Percentiles rank a stretch among this genome's conserved stretches.
Evolutionary conservation across 257 asterid genomes (phyloP).

Genomic region (Plantago ovata): DNA sequence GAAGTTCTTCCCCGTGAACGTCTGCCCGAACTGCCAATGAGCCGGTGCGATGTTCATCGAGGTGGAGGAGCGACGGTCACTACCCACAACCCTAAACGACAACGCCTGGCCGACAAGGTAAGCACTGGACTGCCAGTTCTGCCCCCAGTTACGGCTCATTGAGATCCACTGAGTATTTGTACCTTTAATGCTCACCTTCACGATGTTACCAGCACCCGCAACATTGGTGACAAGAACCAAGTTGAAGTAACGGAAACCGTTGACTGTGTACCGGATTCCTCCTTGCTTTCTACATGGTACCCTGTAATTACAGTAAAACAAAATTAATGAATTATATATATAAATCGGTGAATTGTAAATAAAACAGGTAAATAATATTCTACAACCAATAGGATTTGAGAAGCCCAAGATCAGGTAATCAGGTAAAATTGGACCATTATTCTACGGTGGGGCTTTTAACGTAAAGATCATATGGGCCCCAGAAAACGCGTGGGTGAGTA

Average conservation of each 20-base stretch:
- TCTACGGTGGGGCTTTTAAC: background rate
- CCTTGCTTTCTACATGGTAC: slow-evolving; percentile 51
- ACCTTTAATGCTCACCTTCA: slow-evolving; percentile 55
- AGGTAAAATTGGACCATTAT: background rate
- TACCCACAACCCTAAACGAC: slow-evolving; percentile 61
- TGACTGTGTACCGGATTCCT: slow-evolving; percentile 66
- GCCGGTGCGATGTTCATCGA: slow-evolving; percentile 69
- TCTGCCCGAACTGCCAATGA: slow-evolving; percentile 84
- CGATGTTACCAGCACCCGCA: slow-evolving; percentile 73
- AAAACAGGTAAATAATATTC: too few relatives aligned
- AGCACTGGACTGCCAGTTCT: slow-evolving; percentile 67
- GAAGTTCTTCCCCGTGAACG: slow-evolving; percentile 64
- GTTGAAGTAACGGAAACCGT: slow-evolving; percentile 71
- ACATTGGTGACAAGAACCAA: slow-evolving; percentile 59
- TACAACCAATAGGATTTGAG: too few relatives aligned
- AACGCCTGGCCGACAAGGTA: slow-evolving; percentile 54
- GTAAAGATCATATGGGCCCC: too few relatives aligned
- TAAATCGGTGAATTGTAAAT: too few relatives aligned
- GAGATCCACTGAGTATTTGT: slow-evolving; percentile 52
- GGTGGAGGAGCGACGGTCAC: slow-evolving; percentile 68
- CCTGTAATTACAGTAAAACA: slow-evolving; percentile 14
- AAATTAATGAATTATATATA: background rate
- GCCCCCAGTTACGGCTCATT: slow-evolving; percentile 86
- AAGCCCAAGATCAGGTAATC: too few relatives aligned
- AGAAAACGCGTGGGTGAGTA: too few relatives aligned